These are phyloP conservation scores for Polytrichum commune DNA, from an alignment of 225 moss, liverwort and hornwort genomes.

Conservation along the genomic window DNA sequence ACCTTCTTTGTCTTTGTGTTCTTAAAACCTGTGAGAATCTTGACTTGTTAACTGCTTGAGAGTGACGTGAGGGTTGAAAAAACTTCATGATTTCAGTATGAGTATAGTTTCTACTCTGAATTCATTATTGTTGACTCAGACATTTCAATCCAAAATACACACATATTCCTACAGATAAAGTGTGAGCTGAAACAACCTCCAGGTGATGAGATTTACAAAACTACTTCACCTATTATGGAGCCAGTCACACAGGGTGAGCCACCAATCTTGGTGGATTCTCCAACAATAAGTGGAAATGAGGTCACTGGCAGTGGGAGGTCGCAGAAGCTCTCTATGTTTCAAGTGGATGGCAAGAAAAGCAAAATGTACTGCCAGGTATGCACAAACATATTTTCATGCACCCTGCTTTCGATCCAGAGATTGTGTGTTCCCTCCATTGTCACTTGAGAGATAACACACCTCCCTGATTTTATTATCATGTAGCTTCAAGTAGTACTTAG, in stretches of 20 bases:
- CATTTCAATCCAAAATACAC: conserved; percentile 7
- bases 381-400: too few relatives aligned
- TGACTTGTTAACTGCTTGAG: too few relatives aligned
- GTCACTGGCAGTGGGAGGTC: conserved; percentile 27
- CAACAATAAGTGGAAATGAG: conserved; percentile 51
- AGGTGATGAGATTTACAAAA: conserved; percentile 88
- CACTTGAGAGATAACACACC: too few relatives aligned
- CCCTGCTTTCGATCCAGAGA: too few relatives aligned
- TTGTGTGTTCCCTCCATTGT: too few relatives aligned
- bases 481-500: too few relatives aligned
- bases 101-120: too few relatives aligned
- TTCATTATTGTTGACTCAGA: conserved; percentile 2
- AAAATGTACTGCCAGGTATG: conserved; percentile 95
- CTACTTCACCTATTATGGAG: conserved; percentile 53
- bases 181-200: conserved; percentile 85
- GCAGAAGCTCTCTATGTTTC: conserved; percentile 89
- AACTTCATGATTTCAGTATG: too few relatives aligned
- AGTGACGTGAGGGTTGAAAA: too few relatives aligned
- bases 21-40: too few relatives aligned
- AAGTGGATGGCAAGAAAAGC: conserved; percentile 88
- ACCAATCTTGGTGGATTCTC: conserved; percentile 33
- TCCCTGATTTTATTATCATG: too few relatives aligned
- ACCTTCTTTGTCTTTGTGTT: conserved; percentile 2
- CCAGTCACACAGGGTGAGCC: conserved; percentile 30
- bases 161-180: conserved; percentile 53